Base-by-base conservation (phyloP, 345 rosid genomes). In the Ceriops tagal region DNA sequence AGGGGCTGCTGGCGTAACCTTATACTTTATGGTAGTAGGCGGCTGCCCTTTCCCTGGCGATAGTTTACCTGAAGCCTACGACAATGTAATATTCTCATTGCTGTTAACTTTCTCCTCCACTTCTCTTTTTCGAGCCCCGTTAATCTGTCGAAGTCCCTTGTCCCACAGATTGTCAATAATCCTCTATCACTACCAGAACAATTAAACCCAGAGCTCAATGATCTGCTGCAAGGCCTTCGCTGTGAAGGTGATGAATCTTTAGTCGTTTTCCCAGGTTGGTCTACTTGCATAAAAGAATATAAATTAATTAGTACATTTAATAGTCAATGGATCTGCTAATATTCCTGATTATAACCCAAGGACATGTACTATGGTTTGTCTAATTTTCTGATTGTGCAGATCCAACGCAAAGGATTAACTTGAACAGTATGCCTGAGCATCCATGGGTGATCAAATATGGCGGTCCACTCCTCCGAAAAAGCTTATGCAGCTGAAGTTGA, bases 361-460 rank as follows among this genome's bases (percentile, higher is more conserved):
- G 49, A 43, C 16, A 43, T 43, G 49, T 13, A 43, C 49, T 43
- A 15, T 13, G 13, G 49, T 43, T 43, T 43, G 15, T 43, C 49
- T 43, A 43, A 15, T 13, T 43, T 13, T 43, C 49, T 56, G 10
- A 28, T 20, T 51, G 34, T 60, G 71, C 71, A 66, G 71, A 66
- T 72, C 70, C 66, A 37, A 51, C 34, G 61, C 71, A 72, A 19
- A 72, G 66, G 61, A 72, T 72, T 6, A 66, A 43, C 34, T 43
- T 67, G 46, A 65, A 64, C 22, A 61, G 2, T 28, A 77, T 43
- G 5, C 62, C 59, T 51, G 62, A 64, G 66, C 76, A 77, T 59
- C 76, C 67, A 46, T 59, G 73, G 73, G 69, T 72, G 58, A 34
- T 58, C 67, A 64, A 47, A 68, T 67, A 67, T 21, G 67, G 58